Evolutionary conservation across 2,329 filamentous ascomycete genomes (phyloP), one percentile per base, ranked within the genome.

Genomic region (Microdochium bolleyi): DNA sequence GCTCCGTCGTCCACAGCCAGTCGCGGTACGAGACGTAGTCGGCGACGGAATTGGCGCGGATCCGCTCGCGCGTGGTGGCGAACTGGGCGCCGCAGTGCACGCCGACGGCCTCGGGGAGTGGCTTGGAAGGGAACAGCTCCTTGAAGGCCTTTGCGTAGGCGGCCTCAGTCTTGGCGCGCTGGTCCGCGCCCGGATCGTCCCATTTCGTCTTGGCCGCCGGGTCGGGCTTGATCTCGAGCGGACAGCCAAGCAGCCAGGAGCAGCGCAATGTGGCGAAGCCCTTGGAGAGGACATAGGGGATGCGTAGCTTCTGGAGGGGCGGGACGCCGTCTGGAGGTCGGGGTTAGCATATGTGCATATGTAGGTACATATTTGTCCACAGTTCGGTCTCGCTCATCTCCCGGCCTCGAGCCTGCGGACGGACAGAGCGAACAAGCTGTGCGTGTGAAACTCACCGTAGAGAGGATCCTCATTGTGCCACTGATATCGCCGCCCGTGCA

Each of bases 31-130:
- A 67, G n/a, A 72, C 58, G 59, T 81, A 82, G 54, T 74, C 73
- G 8, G 67, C 64, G 24, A 64, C 59, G 9, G 73, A 70, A 24
- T 74, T 65, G 38, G 63, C 63, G 7, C 56, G 66, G 37, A 80
- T 68, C 55, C 71, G 71, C 1, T 72, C 67, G 13, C 66, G 65
- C 2, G 74, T 74, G 2, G 79, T 71, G 0, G 75, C 78, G 53
- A 81, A 81, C 58, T 81, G 78, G 3, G 76, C 75, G 60, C 77
- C 80, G 56, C 77, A 80, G 10, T 75, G 68, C 22, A 68, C 68
- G 1, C 69, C 73, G 14, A 79, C 65, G 3, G 68, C 59, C 2
- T 61, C 56, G 1, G 74, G 73, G 21, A 73, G 63, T 41, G 56
- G 54, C 38, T 65, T 55, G 38, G 53, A 37, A 34, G 54, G 59